Evolutionary conservation across 2,329 filamentous ascomycete genomes (phyloP).

Genomic region (Domatiomyces globalis): DNA sequence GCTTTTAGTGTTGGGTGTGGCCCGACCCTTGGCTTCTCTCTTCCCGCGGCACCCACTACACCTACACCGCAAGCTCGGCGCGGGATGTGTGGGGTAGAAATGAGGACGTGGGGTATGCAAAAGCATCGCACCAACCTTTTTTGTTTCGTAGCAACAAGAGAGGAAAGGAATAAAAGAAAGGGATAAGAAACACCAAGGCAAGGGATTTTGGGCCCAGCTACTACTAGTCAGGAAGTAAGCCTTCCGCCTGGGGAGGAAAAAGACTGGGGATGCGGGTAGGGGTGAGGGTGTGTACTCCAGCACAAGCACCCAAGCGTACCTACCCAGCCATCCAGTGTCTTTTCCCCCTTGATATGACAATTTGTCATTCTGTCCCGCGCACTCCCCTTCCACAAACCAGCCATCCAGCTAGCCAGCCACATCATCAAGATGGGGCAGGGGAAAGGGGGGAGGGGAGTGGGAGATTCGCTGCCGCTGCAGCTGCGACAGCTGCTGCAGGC

Average conservation of each 20-base stretch:
- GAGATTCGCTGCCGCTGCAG: neutral
- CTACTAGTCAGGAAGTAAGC: neutral
- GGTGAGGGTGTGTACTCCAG: neutral
- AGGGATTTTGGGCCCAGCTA: no score
- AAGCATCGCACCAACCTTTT: no score
- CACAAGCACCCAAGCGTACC: neutral
- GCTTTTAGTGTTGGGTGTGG: no score
- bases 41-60: no score
- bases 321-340: neutral
- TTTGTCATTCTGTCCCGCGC: neutral
- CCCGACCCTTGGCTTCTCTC: no score
- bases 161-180: no score
- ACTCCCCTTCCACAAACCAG: neutral
- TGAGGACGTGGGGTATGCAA: no score
- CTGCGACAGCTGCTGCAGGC: no score
- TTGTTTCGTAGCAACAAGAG: no score
- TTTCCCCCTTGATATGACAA: neutral
- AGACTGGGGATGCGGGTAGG: neutral
- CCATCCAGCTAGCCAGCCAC: slow-evolving; percentile 5
- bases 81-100: no score
- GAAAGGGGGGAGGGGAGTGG: neutral
- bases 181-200: no score
- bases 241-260: neutral
- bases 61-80: no score
- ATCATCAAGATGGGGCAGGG: slow-evolving; percentile 6